Evolutionary conservation across 345 rosid species (phyloP).

Genomic region (Gossypium stocksii): DNA sequence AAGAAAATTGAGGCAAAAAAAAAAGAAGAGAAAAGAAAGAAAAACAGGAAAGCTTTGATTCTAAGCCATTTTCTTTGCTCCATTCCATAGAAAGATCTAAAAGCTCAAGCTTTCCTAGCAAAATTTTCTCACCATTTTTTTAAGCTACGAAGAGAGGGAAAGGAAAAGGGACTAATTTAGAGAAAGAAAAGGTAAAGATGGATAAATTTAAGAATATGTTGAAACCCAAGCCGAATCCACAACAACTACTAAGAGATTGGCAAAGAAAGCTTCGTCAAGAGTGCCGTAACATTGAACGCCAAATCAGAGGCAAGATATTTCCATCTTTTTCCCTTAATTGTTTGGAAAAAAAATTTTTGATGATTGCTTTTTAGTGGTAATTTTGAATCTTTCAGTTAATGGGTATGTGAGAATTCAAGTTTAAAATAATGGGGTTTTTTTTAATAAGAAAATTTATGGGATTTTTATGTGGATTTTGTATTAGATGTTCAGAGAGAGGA

Average conservation of each 20-base stretch:
- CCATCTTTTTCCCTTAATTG: not conserved
- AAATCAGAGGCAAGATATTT: conserved; percentile 31
- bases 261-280: conserved; percentile 44
- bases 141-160: not conserved
- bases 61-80: conserved; percentile 13
- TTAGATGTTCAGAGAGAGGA: conserved; percentile 48
- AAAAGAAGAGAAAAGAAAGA: not conserved
- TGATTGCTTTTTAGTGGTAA: conserved; percentile 1
- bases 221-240: conserved; percentile 37
- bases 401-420: not conserved
- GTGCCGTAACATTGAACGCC: conserved; percentile 39
- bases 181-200: conserved; percentile 16
- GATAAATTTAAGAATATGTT: conserved; percentile 34
- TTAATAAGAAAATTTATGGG: not conserved
- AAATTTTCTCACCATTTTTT: not conserved
- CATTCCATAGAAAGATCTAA: not conserved
- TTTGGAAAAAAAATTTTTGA: not conserved
- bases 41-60: conserved; percentile 16
- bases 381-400: not conserved
- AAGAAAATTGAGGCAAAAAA: not conserved
- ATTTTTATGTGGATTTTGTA: conserved; percentile 5
- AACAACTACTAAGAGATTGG: conserved; percentile 43
- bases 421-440: conserved; percentile 1
- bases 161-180: not conserved
- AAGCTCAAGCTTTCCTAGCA: not conserved